These are phyloP conservation scores for Dothiorella sarmentorum DNA, from an alignment of 2,329 filamentous ascomycete species.

Conservation along the genomic window DNA sequence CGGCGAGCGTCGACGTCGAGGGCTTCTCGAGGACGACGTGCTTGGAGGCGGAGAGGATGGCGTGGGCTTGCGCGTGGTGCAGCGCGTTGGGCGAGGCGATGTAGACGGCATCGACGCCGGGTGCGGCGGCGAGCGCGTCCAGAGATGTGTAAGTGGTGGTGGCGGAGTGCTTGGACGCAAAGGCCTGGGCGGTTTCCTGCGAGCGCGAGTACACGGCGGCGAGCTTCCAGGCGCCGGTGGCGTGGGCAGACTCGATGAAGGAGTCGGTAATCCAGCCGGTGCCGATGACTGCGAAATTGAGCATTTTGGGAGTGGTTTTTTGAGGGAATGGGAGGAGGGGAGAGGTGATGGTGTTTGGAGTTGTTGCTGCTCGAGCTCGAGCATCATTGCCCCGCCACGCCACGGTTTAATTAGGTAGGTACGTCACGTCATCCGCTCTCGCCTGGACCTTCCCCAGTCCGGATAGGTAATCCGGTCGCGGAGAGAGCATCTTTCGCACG, in stretches of 20 bases:
- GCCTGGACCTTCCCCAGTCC: conserved; percentile 3
- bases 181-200: conserved; percentile 41
- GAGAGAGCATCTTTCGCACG: background rate
- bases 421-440: conserved; percentile 8
- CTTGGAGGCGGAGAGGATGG: conserved; percentile 42
- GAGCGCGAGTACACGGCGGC: conserved; percentile 47
- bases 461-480: background rate
- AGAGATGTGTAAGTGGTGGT: conserved; percentile 39
- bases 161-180: conserved; percentile 41
- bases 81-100: conserved; percentile 49
- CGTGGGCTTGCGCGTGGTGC: conserved; percentile 46
- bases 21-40: conserved; percentile 52
- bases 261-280: conserved; percentile 51
- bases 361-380: background rate
- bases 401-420: too few species aligned
- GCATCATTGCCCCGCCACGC: conserved; percentile 1
- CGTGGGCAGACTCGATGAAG: conserved; percentile 43
- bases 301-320: conserved; percentile 20
- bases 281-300: conserved; percentile 47
- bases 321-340: background rate
- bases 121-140: conserved; percentile 36
- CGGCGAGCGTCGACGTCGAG: conserved; percentile 40
- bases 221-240: conserved; percentile 44
- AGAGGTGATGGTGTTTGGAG: background rate
- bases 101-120: conserved; percentile 44